A percentile compares a stretch with the other conserved stretches of the same genome.
Evolutionary conservation across 805 yeast species (phyloP).

Genomic region (Metschnikowia gruessii): DNA sequence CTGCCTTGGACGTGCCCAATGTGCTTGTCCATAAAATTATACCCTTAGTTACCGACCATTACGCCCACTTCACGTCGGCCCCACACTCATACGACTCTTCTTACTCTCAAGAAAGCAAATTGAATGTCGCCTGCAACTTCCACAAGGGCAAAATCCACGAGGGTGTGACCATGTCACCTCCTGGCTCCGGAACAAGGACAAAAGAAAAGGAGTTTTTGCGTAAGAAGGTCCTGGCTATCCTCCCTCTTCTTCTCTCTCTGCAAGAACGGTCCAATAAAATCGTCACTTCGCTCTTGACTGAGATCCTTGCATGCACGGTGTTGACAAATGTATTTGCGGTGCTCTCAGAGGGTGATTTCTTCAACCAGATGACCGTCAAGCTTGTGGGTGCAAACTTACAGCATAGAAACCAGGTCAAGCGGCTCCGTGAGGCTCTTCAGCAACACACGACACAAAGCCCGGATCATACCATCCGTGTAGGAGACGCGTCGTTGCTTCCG

Average conservation of each 20-base stretch:
- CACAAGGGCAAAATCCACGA: constrained; percentile 56
- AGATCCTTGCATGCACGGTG: constrained; percentile 53
- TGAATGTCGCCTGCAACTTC: constrained; percentile 43
- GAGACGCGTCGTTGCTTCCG: constrained; percentile 2
- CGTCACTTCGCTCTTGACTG: constrained; percentile 52
- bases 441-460: constrained; percentile 46
- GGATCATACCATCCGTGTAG: not conserved
- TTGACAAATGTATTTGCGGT: constrained; percentile 52
- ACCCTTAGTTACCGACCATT: constrained; percentile 68
- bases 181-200: constrained; percentile 29
- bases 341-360: constrained; percentile 70
- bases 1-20: constrained; percentile 49
- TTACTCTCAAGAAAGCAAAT: constrained; percentile 35
- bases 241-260: constrained; percentile 50
- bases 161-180: constrained; percentile 43
- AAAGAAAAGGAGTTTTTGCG: constrained; percentile 50
- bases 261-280: constrained; percentile 48
- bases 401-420: constrained; percentile 71
- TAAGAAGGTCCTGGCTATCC: constrained; percentile 35
- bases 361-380: constrained; percentile 63
- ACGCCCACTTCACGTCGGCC: constrained; percentile 41
- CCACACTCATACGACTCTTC: constrained; percentile 21
- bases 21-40: constrained; percentile 55
- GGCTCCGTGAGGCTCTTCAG: constrained; percentile 65
- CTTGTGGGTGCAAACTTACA: constrained; percentile 61